Evolutionary conservation across 2,329 filamentous ascomycete genomes (phyloP), one percentile per base, ranked within the genome.

Genomic region (Coniochaeta pulveracea): DNA sequence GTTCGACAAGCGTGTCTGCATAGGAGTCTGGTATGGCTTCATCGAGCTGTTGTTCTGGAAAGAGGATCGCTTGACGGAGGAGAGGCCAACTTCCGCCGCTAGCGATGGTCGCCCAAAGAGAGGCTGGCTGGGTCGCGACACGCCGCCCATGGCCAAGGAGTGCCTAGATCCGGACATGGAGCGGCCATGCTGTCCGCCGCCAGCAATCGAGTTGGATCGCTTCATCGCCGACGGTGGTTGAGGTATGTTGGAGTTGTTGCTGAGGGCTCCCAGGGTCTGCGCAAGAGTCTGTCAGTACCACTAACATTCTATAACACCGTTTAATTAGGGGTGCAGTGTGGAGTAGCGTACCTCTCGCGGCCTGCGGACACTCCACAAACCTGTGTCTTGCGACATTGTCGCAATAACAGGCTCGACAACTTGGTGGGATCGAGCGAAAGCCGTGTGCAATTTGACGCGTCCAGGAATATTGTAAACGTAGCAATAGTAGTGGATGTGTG

Each of bases 211-310:
- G 50, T 78, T 91, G 19, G 84, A 82, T 55, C 91, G 84, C 65
- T 98, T 98, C 71, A 98, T 80, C 25, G 86, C 85, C 25, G 89
- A 96, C 18, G 83, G 72, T 7, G 91, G 89, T 60, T 93, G 85
- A 14, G 91, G 91, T 41, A 98, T 84, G 15, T 76, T 75, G 14
- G 83, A 82, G 56, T 86, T 89, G 55, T 79, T 76, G 54, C 76
- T 89, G 50, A 94, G 76, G 44, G 78, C 79, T 43, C 81, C 88
- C 39, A 96, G 74, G 34, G 91, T 95, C 85, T 93, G 56, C 41
- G 43, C 23, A 32, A 3, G 9, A 22, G 27, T 31, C 23, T 41
- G 34, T 36, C 33, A 35, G 36, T 37, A 40, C 28, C 8, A n/a
- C 10, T 19, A 4, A n/a, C 6, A 31, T 3, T 19, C 3, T 9